phyloP scores from a whole-genome alignment of 2,329 filamentous ascomycete species.

The Fusarium metavorans region DNA sequence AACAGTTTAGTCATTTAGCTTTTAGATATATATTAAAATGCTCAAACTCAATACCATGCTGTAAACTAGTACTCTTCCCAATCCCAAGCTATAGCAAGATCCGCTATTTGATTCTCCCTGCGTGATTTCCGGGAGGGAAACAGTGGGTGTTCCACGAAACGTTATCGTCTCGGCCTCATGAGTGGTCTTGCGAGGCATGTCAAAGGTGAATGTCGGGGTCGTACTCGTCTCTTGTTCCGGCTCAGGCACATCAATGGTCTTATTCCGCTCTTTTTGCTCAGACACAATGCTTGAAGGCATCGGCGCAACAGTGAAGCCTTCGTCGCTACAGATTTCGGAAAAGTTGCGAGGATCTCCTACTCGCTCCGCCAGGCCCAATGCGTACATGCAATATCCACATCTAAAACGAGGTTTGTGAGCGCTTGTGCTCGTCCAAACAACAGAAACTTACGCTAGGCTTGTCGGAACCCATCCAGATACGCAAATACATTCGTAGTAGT shows the following conservation, averaged over 20 bases:
- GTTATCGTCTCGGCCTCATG: not conserved
- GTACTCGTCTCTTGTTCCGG: not conserved
- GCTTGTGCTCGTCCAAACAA: not conserved
- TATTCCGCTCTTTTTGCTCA: not conserved
- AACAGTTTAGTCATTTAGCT: not conserved
- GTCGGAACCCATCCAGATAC: not conserved
- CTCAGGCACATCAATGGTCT: not conserved
- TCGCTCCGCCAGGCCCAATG: not conserved
- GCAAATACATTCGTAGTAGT: slow-evolving; percentile 1
- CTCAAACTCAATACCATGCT: not conserved
- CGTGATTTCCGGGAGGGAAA: not conserved
- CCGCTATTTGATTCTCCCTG: not conserved
- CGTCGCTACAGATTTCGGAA: not conserved
- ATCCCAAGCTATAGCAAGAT: not conserved
- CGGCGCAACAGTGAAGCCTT: not conserved
- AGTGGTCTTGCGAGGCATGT: not conserved
- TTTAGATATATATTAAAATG: not conserved
- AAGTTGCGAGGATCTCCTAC: not conserved
- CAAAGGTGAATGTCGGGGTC: not conserved
- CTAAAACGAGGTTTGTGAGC: not conserved
- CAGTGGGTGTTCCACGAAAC: not conserved
- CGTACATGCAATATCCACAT: not conserved
- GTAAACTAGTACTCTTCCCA: not conserved
- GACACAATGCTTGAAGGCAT: slow-evolving; percentile 1
- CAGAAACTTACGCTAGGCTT: not conserved